Evolutionary conservation across 768 basidiomycete species (phyloP).

Genomic region (Boletus vermiculosoides): DNA sequence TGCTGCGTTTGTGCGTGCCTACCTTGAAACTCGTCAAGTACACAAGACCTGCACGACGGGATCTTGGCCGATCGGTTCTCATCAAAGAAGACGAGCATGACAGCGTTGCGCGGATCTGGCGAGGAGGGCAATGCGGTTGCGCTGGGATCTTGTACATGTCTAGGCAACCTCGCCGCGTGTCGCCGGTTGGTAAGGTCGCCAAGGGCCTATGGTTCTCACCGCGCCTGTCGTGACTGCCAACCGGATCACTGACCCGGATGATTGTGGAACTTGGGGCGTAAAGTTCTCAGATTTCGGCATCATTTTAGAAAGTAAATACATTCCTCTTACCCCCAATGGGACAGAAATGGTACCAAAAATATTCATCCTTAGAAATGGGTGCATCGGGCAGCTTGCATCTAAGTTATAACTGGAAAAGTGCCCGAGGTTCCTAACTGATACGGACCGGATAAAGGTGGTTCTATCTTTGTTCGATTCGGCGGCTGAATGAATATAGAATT

Average conservation of each 20-base stretch:
- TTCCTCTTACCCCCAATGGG: too few species aligned
- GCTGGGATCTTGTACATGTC: background rate
- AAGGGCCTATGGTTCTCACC: too few species aligned
- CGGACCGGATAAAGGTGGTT: background rate
- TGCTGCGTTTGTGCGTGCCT: background rate
- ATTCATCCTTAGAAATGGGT: too few species aligned
- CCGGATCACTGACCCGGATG: background rate
- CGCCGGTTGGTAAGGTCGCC: background rate
- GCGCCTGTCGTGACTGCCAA: background rate
- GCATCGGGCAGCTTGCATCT: too few species aligned
- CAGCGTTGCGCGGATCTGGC: background rate
- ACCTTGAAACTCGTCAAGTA: background rate
- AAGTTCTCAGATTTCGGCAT: too few species aligned
- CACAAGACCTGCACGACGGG: background rate
- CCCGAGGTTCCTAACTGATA: too few species aligned
- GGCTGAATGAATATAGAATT: slow-evolving; percentile 4
- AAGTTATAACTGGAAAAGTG: background rate
- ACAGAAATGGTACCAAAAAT: background rate
- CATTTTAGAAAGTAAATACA: too few species aligned
- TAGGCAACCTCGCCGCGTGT: background rate
- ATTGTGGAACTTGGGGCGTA: background rate
- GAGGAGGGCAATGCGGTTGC: background rate
- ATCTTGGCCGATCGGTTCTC: slow-evolving; percentile 10
- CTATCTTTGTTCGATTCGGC: slow-evolving; percentile 12
- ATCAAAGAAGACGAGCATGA: slow-evolving; percentile 27